Base-by-base conservation (phyloP, 129 eudicot genomes). In the Flaveria sonorensis region DNA sequence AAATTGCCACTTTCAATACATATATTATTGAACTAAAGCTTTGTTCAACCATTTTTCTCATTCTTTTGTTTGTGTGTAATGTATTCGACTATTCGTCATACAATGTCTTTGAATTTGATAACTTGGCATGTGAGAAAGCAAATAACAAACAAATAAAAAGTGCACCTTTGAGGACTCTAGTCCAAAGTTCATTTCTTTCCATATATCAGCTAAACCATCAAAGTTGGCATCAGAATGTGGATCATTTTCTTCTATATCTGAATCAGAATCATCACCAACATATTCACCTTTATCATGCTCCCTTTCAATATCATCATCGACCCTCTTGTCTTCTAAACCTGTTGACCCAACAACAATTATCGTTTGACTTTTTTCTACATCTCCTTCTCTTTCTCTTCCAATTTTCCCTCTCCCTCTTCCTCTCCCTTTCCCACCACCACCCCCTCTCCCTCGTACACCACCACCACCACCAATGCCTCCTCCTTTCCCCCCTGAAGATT, bases 181-280 rank as follows among this genome's bases (percentile, higher is more conserved):
- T 3, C 93, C 98, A 72, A 87, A 59, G 20, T 79, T 72, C 98
- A 91, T 91, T 66, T 91, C 93, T 67, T 86, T 82, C 98, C 98
- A 94, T 21, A 94, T 91, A 74, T 89, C 97, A 46, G 83, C 88
- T 65, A 91, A 72, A 9, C 90, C 93, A 64, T 91, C 96, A 68
- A 81, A 81, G 74, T 83, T 78, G 48, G 39, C 82, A 59, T 84
- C 87, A 80, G 81, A 36, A 20, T 72, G 62, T 13, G 64, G 68
- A 71, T 53, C 81, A 61, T 59, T 75, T 24, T 85, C 91, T 70
- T 83, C 91, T 45, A 14, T 32, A 46, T 66, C 83, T 78, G 81
- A 60, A 26, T 84, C 83, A 61, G 81, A 83, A 15, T 87, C 88
- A 39, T 62, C 82, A 12, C 90, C 91, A 8, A 77, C 88, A 78